Conservation (phyloP, 2,329 filamentous ascomycete species). For the Hypoxylon sp. region DNA sequence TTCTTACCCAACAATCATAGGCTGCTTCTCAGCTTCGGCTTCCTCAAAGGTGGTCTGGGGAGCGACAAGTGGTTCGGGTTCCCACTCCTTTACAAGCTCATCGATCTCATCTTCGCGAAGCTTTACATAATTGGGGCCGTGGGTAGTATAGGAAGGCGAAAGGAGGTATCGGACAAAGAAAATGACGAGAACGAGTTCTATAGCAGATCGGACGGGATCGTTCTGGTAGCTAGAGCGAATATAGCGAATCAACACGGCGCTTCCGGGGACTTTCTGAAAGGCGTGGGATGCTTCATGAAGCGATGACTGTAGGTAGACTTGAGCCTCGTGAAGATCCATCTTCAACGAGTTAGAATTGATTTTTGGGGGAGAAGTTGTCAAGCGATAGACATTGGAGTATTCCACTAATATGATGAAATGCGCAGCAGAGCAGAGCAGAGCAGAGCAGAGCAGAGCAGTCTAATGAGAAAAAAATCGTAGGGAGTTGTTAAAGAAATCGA, state of each 20-base stretch:
- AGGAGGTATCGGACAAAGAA: constrained; percentile 96
- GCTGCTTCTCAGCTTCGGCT: constrained; percentile 82
- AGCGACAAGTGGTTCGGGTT: constrained; percentile 87
- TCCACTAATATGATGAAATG: constrained; percentile 1
- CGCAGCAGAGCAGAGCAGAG: no score
- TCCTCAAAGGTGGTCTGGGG: constrained; percentile 78
- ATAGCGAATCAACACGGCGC: constrained; percentile 92
- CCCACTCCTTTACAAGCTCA: constrained; percentile 96
- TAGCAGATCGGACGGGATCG: constrained; percentile 90
- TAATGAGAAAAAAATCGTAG: constrained; percentile 2
- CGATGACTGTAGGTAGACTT: constrained; percentile 61
- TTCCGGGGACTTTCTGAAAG: constrained; percentile 93
- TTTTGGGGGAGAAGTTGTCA: constrained; percentile 1
- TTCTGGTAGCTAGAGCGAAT: constrained; percentile 98
- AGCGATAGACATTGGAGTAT: constrained; percentile 19
- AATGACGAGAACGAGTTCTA: constrained; percentile 91
- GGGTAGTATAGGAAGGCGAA: constrained; percentile 89
- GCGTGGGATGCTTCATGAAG: constrained; percentile 64
- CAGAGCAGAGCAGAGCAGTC: no score
- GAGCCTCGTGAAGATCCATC: constrained; percentile 72
- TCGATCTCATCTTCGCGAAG: constrained; percentile 96
- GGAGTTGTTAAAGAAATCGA: constrained; percentile 15
- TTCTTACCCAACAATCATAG: constrained; percentile 84
- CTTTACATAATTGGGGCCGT: constrained; percentile 88
- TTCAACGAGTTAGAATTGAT: constrained; percentile 6